Evolutionary conservation across 2,329 filamentous ascomycete species (phyloP).

Genomic region (Dactylellina drechsleri): DNA sequence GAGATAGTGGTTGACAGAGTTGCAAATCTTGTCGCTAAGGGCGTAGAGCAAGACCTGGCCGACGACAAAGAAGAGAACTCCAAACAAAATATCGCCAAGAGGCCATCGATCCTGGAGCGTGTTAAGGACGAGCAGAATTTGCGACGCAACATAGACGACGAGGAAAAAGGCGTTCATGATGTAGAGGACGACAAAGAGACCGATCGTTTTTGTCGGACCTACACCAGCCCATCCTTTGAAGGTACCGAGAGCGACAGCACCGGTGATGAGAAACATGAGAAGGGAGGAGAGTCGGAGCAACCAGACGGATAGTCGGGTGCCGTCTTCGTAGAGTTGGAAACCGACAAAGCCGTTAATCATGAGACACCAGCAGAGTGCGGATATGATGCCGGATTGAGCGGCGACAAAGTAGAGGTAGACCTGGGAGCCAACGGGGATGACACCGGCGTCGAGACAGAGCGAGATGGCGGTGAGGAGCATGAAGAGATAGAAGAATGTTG

Average conservation of each 20-base stretch:
- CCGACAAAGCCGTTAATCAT: slow-evolving; percentile 98
- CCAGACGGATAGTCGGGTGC: slow-evolving; percentile 92
- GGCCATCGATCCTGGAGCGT: slow-evolving; percentile 97
- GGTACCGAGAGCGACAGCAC: slow-evolving; percentile 86
- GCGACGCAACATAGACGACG: slow-evolving; percentile 84
- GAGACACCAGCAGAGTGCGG: slow-evolving; percentile 85
- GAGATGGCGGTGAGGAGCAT: slow-evolving; percentile 89
- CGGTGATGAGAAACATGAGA: slow-evolving; percentile 84
- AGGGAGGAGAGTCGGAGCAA: slow-evolving; percentile 81
- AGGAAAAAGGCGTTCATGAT: slow-evolving; percentile 88
- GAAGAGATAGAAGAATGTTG: slow-evolving; percentile 97
- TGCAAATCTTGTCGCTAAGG: slow-evolving; percentile 85
- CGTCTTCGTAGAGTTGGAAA: slow-evolving; percentile 98
- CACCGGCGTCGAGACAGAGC: slow-evolving; percentile 89
- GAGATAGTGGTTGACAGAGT: slow-evolving; percentile 85
- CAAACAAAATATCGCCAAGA: slow-evolving; percentile 88
- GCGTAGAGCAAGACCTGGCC: slow-evolving; percentile 94
- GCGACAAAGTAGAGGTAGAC: slow-evolving; percentile 93
- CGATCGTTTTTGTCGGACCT: slow-evolving; percentile 83
- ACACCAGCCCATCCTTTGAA: slow-evolving; percentile 93
- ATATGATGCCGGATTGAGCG: slow-evolving; percentile 83
- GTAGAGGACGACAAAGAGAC: slow-evolving; percentile 91
- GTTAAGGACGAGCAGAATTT: slow-evolving; percentile 85
- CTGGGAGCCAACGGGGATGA: slow-evolving; percentile 81
- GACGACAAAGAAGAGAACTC: slow-evolving; percentile 87